phyloP scores from a whole-genome alignment of 352 stramenopile genomes.

The Thalassiosira livingstoniorum region DNA sequence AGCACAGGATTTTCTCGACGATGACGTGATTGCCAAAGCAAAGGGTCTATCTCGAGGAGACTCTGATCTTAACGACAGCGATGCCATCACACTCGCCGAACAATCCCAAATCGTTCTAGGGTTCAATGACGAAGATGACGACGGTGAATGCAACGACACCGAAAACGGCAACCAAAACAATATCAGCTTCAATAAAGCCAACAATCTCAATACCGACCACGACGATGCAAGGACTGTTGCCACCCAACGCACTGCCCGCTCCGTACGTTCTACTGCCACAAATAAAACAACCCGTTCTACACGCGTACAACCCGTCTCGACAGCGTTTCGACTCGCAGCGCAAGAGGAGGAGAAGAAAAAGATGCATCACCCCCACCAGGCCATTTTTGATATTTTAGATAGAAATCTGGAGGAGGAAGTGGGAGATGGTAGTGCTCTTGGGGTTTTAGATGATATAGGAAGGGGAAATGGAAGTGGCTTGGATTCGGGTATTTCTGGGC shows the following conservation, averaged over 20 bases:
- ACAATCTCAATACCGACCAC: constrained; percentile 23
- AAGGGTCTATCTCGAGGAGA: not conserved
- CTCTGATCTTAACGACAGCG: not conserved
- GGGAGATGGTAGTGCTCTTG: constrained; percentile 6
- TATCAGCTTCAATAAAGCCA: constrained; percentile 48
- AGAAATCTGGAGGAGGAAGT: constrained; percentile 65
- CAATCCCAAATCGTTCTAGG: not conserved
- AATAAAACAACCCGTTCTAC: not conserved
- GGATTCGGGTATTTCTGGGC: constrained; percentile 2
- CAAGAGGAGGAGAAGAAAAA: constrained; percentile 31
- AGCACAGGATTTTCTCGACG: constrained; percentile 60
- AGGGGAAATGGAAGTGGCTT: not conserved
- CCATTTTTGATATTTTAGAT: constrained; percentile 75
- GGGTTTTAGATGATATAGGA: not conserved
- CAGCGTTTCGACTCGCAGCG: constrained; percentile 42
- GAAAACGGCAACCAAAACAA: constrained; percentile 50
- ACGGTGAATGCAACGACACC: constrained; percentile 3
- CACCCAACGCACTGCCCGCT: constrained; percentile 46
- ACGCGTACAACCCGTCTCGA: constrained; percentile 38
- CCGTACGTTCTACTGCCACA: constrained; percentile 44
- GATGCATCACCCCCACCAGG: constrained; percentile 55
- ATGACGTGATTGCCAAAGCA: constrained; percentile 14
- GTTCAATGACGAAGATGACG: not conserved
- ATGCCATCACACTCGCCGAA: not conserved
- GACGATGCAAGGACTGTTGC: constrained; percentile 29